A percentile compares a stretch with the other conserved stretches of the same genome.
phyloP scores from a whole-genome alignment of 768 basidiomycete genomes.

The Leccinum broughii region DNA sequence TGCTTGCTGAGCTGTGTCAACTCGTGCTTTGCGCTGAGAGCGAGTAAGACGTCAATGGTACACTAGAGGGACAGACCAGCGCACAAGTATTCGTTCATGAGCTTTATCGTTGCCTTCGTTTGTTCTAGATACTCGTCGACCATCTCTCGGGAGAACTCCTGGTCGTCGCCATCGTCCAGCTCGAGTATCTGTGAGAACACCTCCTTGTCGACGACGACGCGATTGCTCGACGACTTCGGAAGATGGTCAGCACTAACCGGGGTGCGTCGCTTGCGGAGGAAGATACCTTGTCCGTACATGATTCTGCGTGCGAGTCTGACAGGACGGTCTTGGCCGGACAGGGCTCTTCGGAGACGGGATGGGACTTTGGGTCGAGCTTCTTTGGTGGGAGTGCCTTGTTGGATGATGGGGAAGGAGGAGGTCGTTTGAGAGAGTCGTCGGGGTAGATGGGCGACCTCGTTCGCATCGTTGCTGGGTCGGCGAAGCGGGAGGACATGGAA shows the following conservation, averaged over 20 bases:
- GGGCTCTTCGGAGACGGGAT: slow-evolving; percentile 32
- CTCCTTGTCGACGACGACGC: slow-evolving; percentile 70
- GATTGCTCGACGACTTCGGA: slow-evolving; percentile 13
- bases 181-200: slow-evolving; percentile 87
- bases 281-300: slow-evolving; percentile 33
- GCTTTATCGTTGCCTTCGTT: slow-evolving; percentile 68
- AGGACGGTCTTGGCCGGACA: slow-evolving; percentile 5
- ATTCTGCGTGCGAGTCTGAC: slow-evolving; percentile 19
- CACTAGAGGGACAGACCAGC: slow-evolving; percentile 36
- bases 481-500: slow-evolving; percentile 32
- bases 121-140: slow-evolving; percentile 80
- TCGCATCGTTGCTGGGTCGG: slow-evolving; percentile 29
- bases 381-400: slow-evolving; percentile 31
- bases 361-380: slow-evolving; percentile 34
- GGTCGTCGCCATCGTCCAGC: slow-evolving; percentile 80
- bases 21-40: slow-evolving; percentile 53
- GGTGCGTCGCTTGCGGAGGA: neutral
- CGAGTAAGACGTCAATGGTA: slow-evolving; percentile 16
- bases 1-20: slow-evolving; percentile 65
- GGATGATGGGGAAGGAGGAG: slow-evolving; percentile 36
- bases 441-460: slow-evolving; percentile 31
- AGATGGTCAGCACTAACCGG: slow-evolving; percentile 11
- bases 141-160: slow-evolving; percentile 79
- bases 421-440: slow-evolving; percentile 31
- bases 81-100: slow-evolving; percentile 81